phyloP scores from a whole-genome alignment of 1,139 yeast species.

The Candida tropicalis region DNA sequence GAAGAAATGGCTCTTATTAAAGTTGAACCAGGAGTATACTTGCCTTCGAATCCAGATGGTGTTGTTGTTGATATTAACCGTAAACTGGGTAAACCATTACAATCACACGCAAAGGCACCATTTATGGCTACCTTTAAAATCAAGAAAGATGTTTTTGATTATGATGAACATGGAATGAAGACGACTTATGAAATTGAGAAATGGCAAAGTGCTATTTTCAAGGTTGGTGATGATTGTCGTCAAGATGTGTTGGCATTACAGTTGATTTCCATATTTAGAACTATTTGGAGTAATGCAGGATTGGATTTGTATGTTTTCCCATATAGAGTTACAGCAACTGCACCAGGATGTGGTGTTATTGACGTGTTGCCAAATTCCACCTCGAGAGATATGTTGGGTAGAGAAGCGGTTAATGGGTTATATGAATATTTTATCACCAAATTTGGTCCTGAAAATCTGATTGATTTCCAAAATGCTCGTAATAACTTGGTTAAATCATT shows the following conservation, averaged over 20 bases:
- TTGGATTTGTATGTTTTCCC: constrained; percentile 92
- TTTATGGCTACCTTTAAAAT: constrained; percentile 95
- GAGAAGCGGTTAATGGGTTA: constrained; percentile 97
- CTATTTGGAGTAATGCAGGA: constrained; percentile 87
- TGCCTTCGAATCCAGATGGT: constrained; percentile 98
- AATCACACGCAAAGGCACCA: constrained; percentile 98
- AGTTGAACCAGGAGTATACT: constrained; percentile 82
- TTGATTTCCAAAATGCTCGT: constrained; percentile 88
- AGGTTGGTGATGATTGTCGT: constrained; percentile 98
- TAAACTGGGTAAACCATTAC: constrained; percentile 92
- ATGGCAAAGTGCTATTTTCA: constrained; percentile 97
- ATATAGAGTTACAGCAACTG: constrained; percentile 95
- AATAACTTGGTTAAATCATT: constrained; percentile 90
- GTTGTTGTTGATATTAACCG: constrained; percentile 89
- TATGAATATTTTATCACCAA: constrained; percentile 91
- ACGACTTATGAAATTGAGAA: constrained; percentile 46
- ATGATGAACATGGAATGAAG: constrained; percentile 46
- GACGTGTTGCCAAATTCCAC: constrained; percentile 95
- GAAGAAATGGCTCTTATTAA: constrained; percentile 87
- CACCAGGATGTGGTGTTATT: constrained; percentile 98
- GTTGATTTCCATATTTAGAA: constrained; percentile 85
- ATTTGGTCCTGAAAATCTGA: constrained; percentile 90
- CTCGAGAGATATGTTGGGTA: constrained; percentile 97
- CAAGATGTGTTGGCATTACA: constrained; percentile 96
- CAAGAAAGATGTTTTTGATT: constrained; percentile 52